Evolutionary conservation across 805 yeast species (phyloP).

Genomic region (Pichia manshurica): DNA sequence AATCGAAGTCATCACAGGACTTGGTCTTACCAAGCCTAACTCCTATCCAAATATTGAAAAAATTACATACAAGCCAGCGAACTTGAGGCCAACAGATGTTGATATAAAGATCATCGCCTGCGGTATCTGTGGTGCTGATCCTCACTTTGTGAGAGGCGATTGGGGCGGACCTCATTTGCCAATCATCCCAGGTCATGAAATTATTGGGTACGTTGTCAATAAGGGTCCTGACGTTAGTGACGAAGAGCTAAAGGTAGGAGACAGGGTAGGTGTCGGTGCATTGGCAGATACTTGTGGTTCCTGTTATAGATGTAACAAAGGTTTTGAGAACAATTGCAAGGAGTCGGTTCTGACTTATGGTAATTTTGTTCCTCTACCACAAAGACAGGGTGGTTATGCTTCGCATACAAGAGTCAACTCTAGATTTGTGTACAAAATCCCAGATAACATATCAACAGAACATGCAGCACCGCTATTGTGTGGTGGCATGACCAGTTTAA

Average conservation of each 20-base stretch:
- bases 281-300: slow-evolving; percentile 32
- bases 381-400: slow-evolving; percentile 45
- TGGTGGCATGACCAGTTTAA: slow-evolving; percentile 49
- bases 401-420: slow-evolving; percentile 40
- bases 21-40: slow-evolving; percentile 14
- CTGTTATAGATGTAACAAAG: slow-evolving; percentile 34
- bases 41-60: slow-evolving; percentile 12
- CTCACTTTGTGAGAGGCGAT: slow-evolving; percentile 37
- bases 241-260: slow-evolving; percentile 35
- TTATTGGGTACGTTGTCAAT: slow-evolving; percentile 36
- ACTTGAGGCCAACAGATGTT: slow-evolving; percentile 27
- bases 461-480: slow-evolving; percentile 51
- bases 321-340: slow-evolving; percentile 45
- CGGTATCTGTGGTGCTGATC: slow-evolving; percentile 52
- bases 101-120: slow-evolving; percentile 37
- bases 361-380: slow-evolving; percentile 39
- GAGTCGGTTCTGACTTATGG: slow-evolving; percentile 47
- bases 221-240: slow-evolving; percentile 33
- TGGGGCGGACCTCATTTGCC: slow-evolving; percentile 15
- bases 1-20: slow-evolving; percentile 8
- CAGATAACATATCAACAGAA: slow-evolving; percentile 36
- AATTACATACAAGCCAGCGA: slow-evolving; percentile 14
- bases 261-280: slow-evolving; percentile 48
- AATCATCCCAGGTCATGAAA: slow-evolving; percentile 39
- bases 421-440: slow-evolving; percentile 42